Evolutionary conservation across 1,284 basidiomycete genomes (phyloP).

Genomic region (Agaricales sp.): DNA sequence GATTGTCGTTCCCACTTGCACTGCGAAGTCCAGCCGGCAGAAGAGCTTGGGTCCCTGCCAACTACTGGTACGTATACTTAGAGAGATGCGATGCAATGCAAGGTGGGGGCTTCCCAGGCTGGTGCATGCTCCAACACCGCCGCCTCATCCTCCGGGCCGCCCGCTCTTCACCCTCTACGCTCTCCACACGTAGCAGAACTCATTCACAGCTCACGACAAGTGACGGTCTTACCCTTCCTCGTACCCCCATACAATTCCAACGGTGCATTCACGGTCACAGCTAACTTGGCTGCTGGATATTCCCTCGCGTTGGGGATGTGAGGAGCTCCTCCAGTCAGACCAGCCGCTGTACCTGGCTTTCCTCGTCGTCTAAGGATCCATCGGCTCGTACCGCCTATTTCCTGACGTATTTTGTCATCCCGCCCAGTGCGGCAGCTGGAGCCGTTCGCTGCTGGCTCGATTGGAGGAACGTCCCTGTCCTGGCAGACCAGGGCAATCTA

Average conservation of each 20-base stretch:
- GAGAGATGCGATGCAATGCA: no score
- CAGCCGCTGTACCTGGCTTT: constrained; percentile 58
- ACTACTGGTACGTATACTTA: no score
- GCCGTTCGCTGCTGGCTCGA: no score
- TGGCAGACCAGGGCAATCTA: constrained; percentile 35
- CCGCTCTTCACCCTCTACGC: neutral
- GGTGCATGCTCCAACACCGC: neutral
- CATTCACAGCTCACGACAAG: no score
- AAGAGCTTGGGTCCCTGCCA: no score
- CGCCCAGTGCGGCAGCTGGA: constrained; percentile 42
- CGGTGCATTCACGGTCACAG: neutral
- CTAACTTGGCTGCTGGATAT: neutral
- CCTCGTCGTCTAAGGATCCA: constrained; percentile 41
- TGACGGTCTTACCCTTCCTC: neutral
- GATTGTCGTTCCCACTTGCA: no score
- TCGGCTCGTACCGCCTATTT: constrained; percentile 53
- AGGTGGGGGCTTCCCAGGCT: neutral
- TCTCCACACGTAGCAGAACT: neutral
- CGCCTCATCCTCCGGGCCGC: neutral
- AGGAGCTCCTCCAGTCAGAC: constrained; percentile 44
- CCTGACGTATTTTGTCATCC: constrained; percentile 49
- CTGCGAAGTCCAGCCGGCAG: no score
- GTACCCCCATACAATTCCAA: neutral
- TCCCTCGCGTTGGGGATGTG: constrained; percentile 21
- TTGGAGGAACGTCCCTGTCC: constrained; percentile 40